phyloP scores from a whole-genome alignment of 495 filamentous ascomycete genomes.

The Talaromyces proteolyticus region DNA sequence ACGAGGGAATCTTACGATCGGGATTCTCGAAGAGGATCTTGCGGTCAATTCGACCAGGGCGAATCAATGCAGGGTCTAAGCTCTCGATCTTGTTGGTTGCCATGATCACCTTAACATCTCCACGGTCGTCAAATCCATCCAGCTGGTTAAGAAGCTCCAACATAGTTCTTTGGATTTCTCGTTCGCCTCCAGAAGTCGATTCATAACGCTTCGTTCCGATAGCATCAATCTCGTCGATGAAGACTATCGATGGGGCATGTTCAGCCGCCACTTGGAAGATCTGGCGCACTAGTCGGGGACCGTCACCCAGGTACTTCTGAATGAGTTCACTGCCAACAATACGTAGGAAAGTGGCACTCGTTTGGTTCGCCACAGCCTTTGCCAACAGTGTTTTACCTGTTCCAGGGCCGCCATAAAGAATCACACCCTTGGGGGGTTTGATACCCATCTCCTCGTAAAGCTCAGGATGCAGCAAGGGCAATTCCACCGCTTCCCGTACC shows the following conservation, averaged over 20 bases:
- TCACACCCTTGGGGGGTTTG: conserved; percentile 98
- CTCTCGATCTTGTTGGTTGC: conserved; percentile 99
- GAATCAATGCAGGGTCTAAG: conserved; percentile 91
- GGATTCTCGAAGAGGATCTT: conserved; percentile 99
- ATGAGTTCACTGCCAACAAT: conserved; percentile 98
- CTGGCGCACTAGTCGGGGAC: conserved; percentile 88
- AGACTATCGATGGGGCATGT: conserved; percentile 94
- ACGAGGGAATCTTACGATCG: conserved; percentile 59
- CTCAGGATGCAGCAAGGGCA: conserved; percentile 93
- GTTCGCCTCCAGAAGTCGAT: conserved; percentile 91
- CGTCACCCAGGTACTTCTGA: conserved; percentile 98
- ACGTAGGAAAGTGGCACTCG: conserved; percentile 93
- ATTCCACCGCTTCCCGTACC: conserved; percentile 92
- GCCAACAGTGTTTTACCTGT: conserved; percentile 97
- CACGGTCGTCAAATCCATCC: conserved; percentile 97
- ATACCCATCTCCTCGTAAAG: conserved; percentile 99
- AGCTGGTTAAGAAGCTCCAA: conserved; percentile 97
- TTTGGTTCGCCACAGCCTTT: conserved; percentile 98
- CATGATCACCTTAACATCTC: conserved; percentile 99
- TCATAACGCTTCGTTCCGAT: conserved; percentile 99
- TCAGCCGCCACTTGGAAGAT: conserved; percentile 98
- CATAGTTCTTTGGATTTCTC: conserved; percentile 98
- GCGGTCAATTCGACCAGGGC: conserved; percentile 95
- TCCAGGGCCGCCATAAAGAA: conserved; percentile 95
- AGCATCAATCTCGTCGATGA: conserved; percentile 99